Conservation (phyloP, 768 basidiomycete genomes). For the Arthromyces matolae region DNA sequence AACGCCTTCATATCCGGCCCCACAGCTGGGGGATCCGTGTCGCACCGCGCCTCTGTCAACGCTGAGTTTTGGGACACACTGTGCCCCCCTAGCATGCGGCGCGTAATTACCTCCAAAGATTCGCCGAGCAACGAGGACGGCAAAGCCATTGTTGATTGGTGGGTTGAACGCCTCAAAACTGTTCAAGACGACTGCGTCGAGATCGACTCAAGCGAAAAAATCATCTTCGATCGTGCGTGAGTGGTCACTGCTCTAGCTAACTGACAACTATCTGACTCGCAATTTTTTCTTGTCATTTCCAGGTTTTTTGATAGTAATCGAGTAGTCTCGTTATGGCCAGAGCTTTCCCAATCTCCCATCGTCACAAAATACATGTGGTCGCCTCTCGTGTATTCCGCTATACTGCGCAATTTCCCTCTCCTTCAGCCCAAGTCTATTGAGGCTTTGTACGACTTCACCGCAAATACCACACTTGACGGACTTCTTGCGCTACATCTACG, state of each 20-base stretch:
- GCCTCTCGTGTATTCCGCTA: constrained; percentile 47
- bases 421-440: constrained; percentile 32
- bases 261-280: background rate
- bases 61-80: constrained; percentile 46
- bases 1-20: constrained; percentile 59
- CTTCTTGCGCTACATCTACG: constrained; percentile 54
- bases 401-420: constrained; percentile 46
- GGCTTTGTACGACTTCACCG: constrained; percentile 16
- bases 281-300: constrained; percentile 32
- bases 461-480: constrained; percentile 30
- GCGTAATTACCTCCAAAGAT: constrained; percentile 31
- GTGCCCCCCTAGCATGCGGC: constrained; percentile 37
- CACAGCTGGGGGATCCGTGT: constrained; percentile 44
- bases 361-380: constrained; percentile 61
- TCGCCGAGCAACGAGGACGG: constrained; percentile 39
- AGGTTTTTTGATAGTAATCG: constrained; percentile 50
- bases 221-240: constrained; percentile 49
- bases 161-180: constrained; percentile 36
- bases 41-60: constrained; percentile 37
- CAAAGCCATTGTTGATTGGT: constrained; percentile 43
- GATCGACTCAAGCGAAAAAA: constrained; percentile 35
- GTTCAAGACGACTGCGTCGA: constrained; percentile 41
- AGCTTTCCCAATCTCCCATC: constrained; percentile 44
- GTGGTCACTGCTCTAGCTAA: constrained; percentile 15
- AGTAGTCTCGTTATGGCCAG: constrained; percentile 41